Conservation (phyloP, 2,329 filamentous ascomycete species). For the Proliferodiscus dingleyae region DNA sequence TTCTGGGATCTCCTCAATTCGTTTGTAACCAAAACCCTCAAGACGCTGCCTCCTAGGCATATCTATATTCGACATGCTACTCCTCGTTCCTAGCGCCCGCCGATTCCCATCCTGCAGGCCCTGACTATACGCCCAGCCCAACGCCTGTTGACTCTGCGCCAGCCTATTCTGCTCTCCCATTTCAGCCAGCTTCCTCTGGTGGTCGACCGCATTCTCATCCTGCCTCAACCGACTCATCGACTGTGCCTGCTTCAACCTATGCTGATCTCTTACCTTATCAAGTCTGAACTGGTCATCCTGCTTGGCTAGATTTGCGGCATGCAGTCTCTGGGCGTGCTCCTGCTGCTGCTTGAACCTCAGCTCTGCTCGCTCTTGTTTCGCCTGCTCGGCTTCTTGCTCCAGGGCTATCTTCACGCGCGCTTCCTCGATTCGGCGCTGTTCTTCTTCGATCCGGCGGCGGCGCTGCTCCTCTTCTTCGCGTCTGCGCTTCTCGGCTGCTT, state of each 20-base stretch:
- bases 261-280: constrained; percentile 6
- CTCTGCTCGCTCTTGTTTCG: constrained; percentile 10
- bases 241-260: constrained; percentile 14
- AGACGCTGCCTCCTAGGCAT: background rate
- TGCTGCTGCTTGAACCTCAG: constrained; percentile 13
- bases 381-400: constrained; percentile 18
- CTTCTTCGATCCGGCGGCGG: constrained; percentile 12
- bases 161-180: constrained; percentile 15
- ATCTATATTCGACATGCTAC: constrained; percentile 10
- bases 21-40: no score
- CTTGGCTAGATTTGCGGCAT: constrained; percentile 13
- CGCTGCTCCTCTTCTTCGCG: constrained; percentile 11
- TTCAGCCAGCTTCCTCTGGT: constrained; percentile 13
- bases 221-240: constrained; percentile 16
- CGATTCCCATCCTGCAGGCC: constrained; percentile 9
- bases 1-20: no score
- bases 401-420: constrained; percentile 9
- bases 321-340: constrained; percentile 13
- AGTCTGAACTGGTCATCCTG: constrained; percentile 16
- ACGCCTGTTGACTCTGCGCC: constrained; percentile 13
- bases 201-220: constrained; percentile 16
- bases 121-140: constrained; percentile 10
- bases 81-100: constrained; percentile 11
- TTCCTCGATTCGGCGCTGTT: constrained; percentile 12
- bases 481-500: constrained; percentile 9